These are phyloP conservation scores for Poterioochromonas sp. DNA, from an alignment of 352 stramenopile species.

Conservation along the genomic window DNA sequence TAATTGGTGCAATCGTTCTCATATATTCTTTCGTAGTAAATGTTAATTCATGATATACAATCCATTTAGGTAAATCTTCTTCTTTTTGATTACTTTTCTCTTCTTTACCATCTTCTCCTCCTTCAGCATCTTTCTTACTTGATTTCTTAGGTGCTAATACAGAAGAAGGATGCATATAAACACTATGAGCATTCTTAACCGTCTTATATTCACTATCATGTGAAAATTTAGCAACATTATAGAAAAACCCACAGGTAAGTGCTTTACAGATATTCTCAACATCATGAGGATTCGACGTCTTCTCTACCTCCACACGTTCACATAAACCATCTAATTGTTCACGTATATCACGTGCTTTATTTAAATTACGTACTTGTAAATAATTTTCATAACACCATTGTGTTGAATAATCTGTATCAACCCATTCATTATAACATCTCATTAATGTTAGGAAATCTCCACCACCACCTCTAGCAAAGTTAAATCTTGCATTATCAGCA, in stretches of 20 bases:
- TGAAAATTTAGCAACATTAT: slow-evolving; percentile 93
- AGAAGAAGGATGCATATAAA: slow-evolving; percentile 96
- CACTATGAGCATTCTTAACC: slow-evolving; percentile 90
- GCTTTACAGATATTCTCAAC: slow-evolving; percentile 76
- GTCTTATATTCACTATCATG: slow-evolving; percentile 93
- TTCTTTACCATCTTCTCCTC: too few species aligned
- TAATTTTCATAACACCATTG: slow-evolving; percentile 83
- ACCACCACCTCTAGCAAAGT: slow-evolving; percentile 90
- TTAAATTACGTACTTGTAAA: slow-evolving; percentile 91
- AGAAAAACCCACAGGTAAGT: slow-evolving; percentile 98
- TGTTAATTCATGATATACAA: slow-evolving; percentile 97
- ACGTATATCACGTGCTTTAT: slow-evolving; percentile 92
- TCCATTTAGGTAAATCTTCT: slow-evolving; percentile 73
- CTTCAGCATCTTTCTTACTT: slow-evolving; percentile 31
- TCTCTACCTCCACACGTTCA: slow-evolving; percentile 92
- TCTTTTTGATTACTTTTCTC: slow-evolving; percentile 57
- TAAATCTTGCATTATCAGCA: slow-evolving; percentile 92
- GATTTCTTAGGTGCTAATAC: slow-evolving; percentile 71
- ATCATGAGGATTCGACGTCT: slow-evolving; percentile 64
- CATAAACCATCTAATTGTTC: slow-evolving; percentile 97
- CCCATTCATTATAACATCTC: slow-evolving; percentile 95
- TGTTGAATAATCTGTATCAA: slow-evolving; percentile 90
- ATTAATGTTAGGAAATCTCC: slow-evolving; percentile 94
- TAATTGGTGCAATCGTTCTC: slow-evolving; percentile 85
- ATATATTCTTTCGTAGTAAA: slow-evolving; percentile 99